Base-by-base conservation (phyloP, 208 protist genomes). In the Wallacemonas sp. region DNA sequence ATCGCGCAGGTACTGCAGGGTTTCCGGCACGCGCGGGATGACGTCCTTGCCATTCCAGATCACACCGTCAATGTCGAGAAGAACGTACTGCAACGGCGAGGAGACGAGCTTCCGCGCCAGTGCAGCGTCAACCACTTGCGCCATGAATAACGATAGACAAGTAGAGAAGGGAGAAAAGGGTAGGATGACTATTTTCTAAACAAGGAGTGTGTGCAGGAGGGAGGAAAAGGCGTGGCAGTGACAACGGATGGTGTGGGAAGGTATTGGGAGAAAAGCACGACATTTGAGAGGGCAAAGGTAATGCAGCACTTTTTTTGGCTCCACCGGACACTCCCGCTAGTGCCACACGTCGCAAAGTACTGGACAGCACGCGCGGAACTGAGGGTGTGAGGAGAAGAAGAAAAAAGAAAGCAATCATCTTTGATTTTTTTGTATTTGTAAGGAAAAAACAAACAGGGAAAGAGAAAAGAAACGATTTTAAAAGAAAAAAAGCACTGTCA, bases 21-120 rank as follows among this genome's bases (percentile, higher is more conserved):
- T 82, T 57, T 91, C 67, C 0, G 81, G 83, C 8, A 86, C 68
- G 10, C 74, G 50, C 0, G 68, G 52, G 22, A 89, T 69, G 23
- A 89, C 76, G 36, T 77, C 57, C 11, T 31, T 49, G 38, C 87
- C 87, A 20, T 71, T 67, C 82, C 79, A 87, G 25, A 93, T 49
- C 20, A 93, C 87, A 23, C 87, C 87, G 54, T 93, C 84, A 20
- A 89, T 71, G 48, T 93, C 87, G 10, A 89, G 71, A 23, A 93
- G 70, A 62, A 93, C 61, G 71, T 90, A 87, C 68, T 79, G 39
- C 26, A 87, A 61, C 0, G 72, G 39, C 1, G 72, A 76, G 28
- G 49, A 28, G 23, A 91, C 50, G 23, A 86, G 70, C 29, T 70
- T 38, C n/a, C 64, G 65, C 14, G 72, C 79, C 8, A 69, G 36